Conservation (phyloP, 805 yeast genomes). For the baker's yeast (Saccharomyces cerevisiae) region DNA sequence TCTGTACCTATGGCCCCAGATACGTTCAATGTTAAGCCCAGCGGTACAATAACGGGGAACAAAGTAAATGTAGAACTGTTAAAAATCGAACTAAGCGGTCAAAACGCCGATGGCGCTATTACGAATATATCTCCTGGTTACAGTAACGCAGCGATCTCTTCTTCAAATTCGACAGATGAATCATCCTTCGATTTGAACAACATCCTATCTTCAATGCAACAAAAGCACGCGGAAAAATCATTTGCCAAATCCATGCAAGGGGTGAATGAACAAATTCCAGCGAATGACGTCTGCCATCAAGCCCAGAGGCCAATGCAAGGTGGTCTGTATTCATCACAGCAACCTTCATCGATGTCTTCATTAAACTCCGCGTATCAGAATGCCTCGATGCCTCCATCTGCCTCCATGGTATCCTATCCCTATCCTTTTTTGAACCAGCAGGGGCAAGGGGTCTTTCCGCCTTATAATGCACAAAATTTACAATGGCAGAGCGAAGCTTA, state of each 20-base stretch:
- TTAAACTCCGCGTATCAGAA: background rate
- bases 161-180: background rate
- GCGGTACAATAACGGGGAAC: conserved; percentile 3
- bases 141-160: background rate
- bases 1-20: conserved; percentile 28
- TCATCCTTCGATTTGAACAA: background rate
- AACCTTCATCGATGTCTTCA: background rate
- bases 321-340: background rate
- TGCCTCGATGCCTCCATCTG: background rate
- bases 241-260: background rate
- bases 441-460: background rate
- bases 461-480: background rate
- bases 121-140: background rate
- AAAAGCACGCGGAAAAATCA: background rate
- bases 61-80: background rate
- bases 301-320: background rate
- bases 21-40: conserved; percentile 21
- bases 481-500: background rate
- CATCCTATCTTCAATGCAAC: background rate
- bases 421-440: background rate
- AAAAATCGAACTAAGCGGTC: background rate
- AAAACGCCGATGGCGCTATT: background rate
- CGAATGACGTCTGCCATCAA: background rate
- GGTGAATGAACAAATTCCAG: background rate
- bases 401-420: background rate